phyloP scores from a whole-genome alignment of 495 filamentous ascomycete species.

The Hyaloscypha variabilis region DNA sequence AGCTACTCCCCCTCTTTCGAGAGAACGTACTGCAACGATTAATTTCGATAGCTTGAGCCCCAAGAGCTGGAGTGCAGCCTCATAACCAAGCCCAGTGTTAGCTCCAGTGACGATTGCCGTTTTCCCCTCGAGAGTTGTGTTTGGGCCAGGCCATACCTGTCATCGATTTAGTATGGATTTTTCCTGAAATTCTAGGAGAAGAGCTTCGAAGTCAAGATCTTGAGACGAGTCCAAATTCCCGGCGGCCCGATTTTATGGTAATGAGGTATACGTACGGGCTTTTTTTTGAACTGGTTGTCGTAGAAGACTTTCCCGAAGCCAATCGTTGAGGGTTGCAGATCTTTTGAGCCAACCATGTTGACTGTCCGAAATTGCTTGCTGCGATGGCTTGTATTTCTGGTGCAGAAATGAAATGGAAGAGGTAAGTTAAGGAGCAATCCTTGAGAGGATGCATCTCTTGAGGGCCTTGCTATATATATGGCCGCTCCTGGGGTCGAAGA shows the following conservation, averaged over 20 bases:
- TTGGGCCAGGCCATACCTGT: conserved; percentile 28
- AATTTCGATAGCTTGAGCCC: conserved; percentile 46
- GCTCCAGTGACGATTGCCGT: conserved; percentile 55
- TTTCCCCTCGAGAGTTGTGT: conserved; percentile 37
- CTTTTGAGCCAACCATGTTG: conserved; percentile 32
- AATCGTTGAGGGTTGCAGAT: conserved; percentile 22
- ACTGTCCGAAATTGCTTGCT: background rate
- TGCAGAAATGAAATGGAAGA: background rate
- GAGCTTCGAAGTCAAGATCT: no score
- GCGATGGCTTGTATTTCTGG: background rate
- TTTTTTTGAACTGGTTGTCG: conserved; percentile 39
- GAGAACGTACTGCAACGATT: conserved; percentile 57
- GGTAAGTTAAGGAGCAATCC: background rate
- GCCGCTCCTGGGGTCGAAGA: background rate
- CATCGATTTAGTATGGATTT: no score
- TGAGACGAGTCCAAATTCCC: no score
- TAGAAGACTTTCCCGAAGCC: conserved; percentile 29
- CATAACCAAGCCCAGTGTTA: conserved; percentile 56
- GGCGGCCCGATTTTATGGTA: no score
- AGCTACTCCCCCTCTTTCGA: conserved; percentile 47
- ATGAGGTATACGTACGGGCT: no score
- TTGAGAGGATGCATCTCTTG: background rate
- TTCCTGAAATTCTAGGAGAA: no score
- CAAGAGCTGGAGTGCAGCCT: conserved; percentile 51
- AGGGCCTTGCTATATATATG: background rate